Conservation (phyloP, 2,329 filamentous ascomycete species). For the Xylaria digitata region DNA sequence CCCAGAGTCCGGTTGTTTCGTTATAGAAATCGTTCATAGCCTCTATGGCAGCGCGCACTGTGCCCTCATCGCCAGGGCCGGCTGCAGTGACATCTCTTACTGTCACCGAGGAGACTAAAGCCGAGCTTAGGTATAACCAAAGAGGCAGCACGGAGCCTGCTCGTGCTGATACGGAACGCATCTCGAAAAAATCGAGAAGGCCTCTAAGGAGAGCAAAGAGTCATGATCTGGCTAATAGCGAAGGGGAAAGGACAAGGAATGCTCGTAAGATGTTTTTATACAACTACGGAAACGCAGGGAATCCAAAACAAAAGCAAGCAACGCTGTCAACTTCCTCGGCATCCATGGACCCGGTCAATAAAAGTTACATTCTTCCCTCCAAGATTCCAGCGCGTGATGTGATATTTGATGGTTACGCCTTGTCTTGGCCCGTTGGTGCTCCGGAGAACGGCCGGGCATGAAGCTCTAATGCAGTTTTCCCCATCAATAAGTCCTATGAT, state of each 20-base stretch:
- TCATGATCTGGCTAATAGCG: not conserved
- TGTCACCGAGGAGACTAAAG: not conserved
- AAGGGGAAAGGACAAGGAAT: not conserved
- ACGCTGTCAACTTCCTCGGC: slow-evolving; percentile 9
- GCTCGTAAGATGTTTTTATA: slow-evolving; percentile 10
- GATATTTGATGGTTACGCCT: not conserved
- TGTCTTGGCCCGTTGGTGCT: slow-evolving; percentile 13
- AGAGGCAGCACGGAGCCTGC: slow-evolving; percentile 10
- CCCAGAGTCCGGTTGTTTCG: slow-evolving; percentile 51
- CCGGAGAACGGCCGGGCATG: slow-evolving; percentile 26
- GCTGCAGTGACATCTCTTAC: slow-evolving; percentile 6
- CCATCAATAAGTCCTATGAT: slow-evolving; percentile 1
- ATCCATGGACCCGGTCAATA: slow-evolving; percentile 2
- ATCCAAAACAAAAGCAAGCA: slow-evolving; percentile 10
- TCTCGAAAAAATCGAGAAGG: slow-evolving; percentile 1
- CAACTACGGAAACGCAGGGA: not conserved
- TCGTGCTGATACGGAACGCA: slow-evolving; percentile 11
- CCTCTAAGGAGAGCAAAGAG: not conserved
- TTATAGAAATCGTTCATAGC: slow-evolving; percentile 54
- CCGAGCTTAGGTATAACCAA: slow-evolving; percentile 8
- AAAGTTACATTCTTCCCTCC: slow-evolving; percentile 17
- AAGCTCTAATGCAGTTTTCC: slow-evolving; percentile 3
- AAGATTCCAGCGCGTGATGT: slow-evolving; percentile 19
- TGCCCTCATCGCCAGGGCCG: slow-evolving; percentile 26
- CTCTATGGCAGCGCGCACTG: slow-evolving; percentile 43